Conservation (phyloP, 1,284 basidiomycete species). For the Pseudozyma hubeiensis region DNA sequence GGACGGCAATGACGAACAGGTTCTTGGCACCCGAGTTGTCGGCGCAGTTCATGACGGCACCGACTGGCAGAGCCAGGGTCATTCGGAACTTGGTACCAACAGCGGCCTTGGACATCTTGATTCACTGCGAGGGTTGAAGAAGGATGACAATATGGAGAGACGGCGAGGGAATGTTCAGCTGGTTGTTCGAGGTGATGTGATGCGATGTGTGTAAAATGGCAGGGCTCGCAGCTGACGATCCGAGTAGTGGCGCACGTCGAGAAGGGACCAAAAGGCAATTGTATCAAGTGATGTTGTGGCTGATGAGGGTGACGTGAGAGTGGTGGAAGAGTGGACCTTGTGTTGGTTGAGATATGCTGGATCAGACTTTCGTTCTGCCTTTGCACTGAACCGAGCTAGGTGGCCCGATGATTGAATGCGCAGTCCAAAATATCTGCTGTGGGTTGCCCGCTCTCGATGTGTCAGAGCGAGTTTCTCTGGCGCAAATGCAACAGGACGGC, state of each 20-base stretch:
- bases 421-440: too few species aligned
- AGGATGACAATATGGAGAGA: neutral
- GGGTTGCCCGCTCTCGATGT: too few species aligned
- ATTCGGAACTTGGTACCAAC: slow-evolving; percentile 97
- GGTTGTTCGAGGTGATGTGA: slow-evolving; percentile 1
- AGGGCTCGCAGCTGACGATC: slow-evolving; percentile 16
- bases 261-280: too few species aligned
- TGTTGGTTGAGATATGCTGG: too few species aligned
- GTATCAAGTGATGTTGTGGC: neutral
- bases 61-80: slow-evolving; percentile 81
- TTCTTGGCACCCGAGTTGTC: slow-evolving; percentile 99
- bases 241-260: slow-evolving; percentile 1
- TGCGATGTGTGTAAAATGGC: neutral
- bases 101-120: slow-evolving; percentile 68
- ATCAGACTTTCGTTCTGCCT: too few species aligned
- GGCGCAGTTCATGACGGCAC: slow-evolving; percentile 98
- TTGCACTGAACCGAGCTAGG: too few species aligned
- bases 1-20: slow-evolving; percentile 88
- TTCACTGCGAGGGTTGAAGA: slow-evolving; percentile 26
- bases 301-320: too few species aligned
- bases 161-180: slow-evolving; percentile 15
- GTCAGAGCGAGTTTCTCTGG: too few species aligned
- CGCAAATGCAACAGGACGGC: too few species aligned
- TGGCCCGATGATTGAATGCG: too few species aligned
- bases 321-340: too few species aligned